Base-by-base conservation (phyloP, 2,329 filamentous ascomycete species). In the Amauroascus verrucosus region DNA sequence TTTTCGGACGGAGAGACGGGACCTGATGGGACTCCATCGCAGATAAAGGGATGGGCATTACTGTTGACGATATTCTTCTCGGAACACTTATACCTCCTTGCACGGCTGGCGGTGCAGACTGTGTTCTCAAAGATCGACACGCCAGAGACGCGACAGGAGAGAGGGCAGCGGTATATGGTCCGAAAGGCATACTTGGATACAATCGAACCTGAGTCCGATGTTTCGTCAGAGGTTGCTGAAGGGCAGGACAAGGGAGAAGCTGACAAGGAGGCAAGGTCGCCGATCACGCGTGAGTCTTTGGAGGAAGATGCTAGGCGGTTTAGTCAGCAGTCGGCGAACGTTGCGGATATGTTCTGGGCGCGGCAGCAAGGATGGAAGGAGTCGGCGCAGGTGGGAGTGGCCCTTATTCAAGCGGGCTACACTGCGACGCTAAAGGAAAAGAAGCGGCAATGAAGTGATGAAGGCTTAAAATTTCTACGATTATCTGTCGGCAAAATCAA, bases 61-160 rank as follows among this genome's bases (percentile, higher is more conserved):
- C 77, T 98, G 4, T 74, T 95, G 16, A 81, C 83, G 18, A 84
- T 98, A 54, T 80, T 97, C 61, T 80, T 94, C 60, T 83, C 88
- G 0, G 93, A 98, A 66, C 91, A 98, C 65, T 72, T 90, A 14
- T 97, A 95, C 67, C 80, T 98, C n/a, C 74, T 83, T 1, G 78
- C 87, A 1, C 84, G 90, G 62, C 77, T 84, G 57, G 78, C 77
- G 0, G 85, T 96, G 3, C 81, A 84, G 38, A 79, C 82, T 51
- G 82, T 83, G 3, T 80, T 98, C 61, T 76, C 75, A 56, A 93
- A 89, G 67, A 73, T 96, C 51, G 90, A 97, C 62, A 90, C 85
- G 45, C 87, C 88, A 0, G 90, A 89, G 0, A 75, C 90, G 54
- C 87, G 94, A 62, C 89, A 88, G 68, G 90, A 95, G 70, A 80